Base-by-base conservation (phyloP, 768 basidiomycete species). In the Tephrocybe sp. region DNA sequence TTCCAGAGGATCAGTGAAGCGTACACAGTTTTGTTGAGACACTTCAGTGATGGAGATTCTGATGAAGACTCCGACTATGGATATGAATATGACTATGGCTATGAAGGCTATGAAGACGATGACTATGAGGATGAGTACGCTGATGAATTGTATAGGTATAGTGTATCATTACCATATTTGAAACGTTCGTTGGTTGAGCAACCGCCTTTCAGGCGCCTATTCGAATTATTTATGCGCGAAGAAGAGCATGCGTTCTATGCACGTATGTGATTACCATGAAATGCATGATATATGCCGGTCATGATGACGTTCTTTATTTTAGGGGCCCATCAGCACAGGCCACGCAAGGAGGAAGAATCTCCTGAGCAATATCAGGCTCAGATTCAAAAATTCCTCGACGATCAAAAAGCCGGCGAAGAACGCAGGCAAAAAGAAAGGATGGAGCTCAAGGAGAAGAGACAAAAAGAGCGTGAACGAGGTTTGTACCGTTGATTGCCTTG, bases 1-100 rank as follows among this genome's bases (percentile, higher is more conserved):
- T 90, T 91, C 60, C 87, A 90, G 66, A 68, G 72, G 45, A 64
- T 92, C 39, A 76, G 84, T 52, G 84, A 81, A 51, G 87, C 88
- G 4, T 92, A 88, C 68, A 74, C 77, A 40, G 62, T 78, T 26
- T 72, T 90, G 22, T 64, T 79, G 48, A 78, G 78, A 53, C 76
- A 86, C 58, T 65, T 84, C 17, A 76, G 82, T 52, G 60, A 70
- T 19, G 67, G 71, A 10, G 73, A 76, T 30, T 62, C 70, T 43
- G 45, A 64, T 39, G 64, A 69, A 19, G 66, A 73, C 13, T 65
- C 72, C 41, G 65, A 67, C 6, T 64, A 68, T 31, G 58, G 70
- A 20, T 68, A 66, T 16, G 60, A 68, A 26, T 63, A 67, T 20
- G 60, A 63, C 22, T 67, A 70, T 44, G 70, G 75, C n/a, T 67